Conservation (phyloP, 257 asterid genomes). For the Gentiana macrophylla region DNA sequence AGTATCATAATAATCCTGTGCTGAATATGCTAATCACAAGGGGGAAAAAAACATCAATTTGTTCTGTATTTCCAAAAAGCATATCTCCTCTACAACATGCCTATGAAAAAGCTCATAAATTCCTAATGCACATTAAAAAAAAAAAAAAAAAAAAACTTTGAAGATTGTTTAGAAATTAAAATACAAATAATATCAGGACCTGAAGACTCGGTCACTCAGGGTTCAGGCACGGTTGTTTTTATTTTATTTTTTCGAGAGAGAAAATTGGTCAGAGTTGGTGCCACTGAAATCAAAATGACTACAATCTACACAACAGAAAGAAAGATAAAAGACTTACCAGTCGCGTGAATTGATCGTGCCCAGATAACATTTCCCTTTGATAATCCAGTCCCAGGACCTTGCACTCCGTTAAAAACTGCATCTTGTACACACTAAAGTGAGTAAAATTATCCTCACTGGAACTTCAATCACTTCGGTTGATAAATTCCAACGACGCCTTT, state of each 20-base stretch:
- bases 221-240: no score
- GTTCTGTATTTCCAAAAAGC: no score
- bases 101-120: not conserved
- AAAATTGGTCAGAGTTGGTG: no score
- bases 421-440: slow-evolving; percentile 6
- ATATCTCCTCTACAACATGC: not conserved
- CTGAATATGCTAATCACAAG: slow-evolving; percentile 33
- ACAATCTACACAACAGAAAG: no score
- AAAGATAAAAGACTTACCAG: slow-evolving; percentile 46
- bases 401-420: slow-evolving; percentile 32
- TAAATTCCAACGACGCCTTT: no score
- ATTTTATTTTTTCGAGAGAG: no score
- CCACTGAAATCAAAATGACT: no score
- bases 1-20: slow-evolving; percentile 68
- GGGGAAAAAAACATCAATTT: not conserved
- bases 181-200: no score
- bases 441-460: not conserved
- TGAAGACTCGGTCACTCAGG: no score
- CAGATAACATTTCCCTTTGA: slow-evolving; percentile 26
- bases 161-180: no score
- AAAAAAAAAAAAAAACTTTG: not conserved
- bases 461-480: not conserved
- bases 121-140: no score
- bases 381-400: slow-evolving; percentile 28
- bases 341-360: slow-evolving; percentile 53